A percentile compares a stretch with the other conserved stretches of the same genome.
phyloP scores from a whole-genome alignment of 2,329 filamentous ascomycete species.

The Beauveria caledonica region DNA sequence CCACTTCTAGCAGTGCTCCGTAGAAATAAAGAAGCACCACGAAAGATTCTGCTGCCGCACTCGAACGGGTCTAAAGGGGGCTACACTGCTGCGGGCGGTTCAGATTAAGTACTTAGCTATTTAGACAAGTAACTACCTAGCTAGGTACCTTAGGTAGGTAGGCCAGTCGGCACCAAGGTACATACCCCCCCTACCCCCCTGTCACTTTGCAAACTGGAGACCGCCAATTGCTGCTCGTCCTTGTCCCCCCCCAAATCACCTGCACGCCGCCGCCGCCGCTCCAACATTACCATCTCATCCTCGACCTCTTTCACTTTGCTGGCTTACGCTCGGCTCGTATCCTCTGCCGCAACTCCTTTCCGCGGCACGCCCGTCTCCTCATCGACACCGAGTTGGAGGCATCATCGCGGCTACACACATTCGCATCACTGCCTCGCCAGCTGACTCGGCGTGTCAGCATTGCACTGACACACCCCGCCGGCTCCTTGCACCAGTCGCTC shows the following conservation, averaged over 20 bases:
- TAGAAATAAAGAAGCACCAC: background rate
- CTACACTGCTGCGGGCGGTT: background rate
- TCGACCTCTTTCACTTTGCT: background rate
- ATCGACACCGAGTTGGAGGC: background rate
- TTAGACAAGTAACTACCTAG: no score
- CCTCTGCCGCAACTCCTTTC: background rate
- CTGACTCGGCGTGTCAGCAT: background rate
- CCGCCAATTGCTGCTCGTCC: slow-evolving; percentile 5
- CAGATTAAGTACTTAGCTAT: slow-evolving; percentile 2
- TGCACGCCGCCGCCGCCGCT: background rate
- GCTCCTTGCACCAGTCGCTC: slow-evolving; percentile 1
- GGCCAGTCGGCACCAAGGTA: no score
- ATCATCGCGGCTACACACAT: background rate
- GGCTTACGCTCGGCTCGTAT: background rate
- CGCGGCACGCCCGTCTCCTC: background rate
- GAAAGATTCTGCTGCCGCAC: background rate
- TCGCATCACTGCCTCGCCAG: background rate
- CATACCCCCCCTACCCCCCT: background rate
- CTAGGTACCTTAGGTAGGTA: no score
- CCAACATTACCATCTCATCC: slow-evolving; percentile 9
- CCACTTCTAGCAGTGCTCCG: background rate
- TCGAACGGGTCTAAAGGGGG: background rate
- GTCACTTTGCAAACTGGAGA: slow-evolving; percentile 6
- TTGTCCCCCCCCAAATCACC: background rate
- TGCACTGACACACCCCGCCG: background rate